Evolutionary conservation across 2,329 filamentous ascomycete genomes (phyloP), one percentile per base, ranked within the genome.

Genomic region (Periconia sp.): DNA sequence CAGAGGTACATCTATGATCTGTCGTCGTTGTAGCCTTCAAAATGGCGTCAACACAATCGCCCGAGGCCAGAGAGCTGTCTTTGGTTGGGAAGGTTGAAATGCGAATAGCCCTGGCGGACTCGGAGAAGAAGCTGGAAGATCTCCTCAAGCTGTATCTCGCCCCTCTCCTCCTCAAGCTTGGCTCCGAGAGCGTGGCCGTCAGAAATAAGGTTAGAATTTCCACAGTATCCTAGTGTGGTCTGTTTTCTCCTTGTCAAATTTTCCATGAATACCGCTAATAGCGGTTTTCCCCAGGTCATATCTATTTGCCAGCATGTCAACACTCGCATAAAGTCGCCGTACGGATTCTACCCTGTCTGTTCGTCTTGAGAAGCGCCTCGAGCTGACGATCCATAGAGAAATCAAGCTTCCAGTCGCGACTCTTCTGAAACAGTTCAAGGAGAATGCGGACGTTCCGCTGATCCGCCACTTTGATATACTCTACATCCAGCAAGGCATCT

Each of bases 361-460:
- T n/a, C n/a, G n/a, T n/a, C n/a, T n/a, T n/a, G n/a, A n/a, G n/a
- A n/a, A n/a, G n/a, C n/a, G n/a, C n/a, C n/a, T 37, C 19, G 16
- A 4, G 39, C 58, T 63, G 37, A 64, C 44, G 23, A 15, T 17
- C 5, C 4, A 3, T 31, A 73, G 70, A 48, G 77, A 78, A 7
- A 84, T 96, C 52, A 79, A 92, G 40, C 76, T 99, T 5, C 94
- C 94, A 0, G 91, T 97, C 10, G 81, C 83, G n/a, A 83, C 85
- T 12, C 78, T 99, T 13, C 71, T 97, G 40, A 86, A 91, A 56
- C 94, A 97, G 68, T 96, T 95, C 78, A 95, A 95, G 69, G 83
- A 88, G 16, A 83, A 83, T 25, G 78, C 57, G 15, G 52, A 84
- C 26, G 86, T 85, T 10, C 76, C 85, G 1, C 78, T 96, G 25